Conservation (phyloP, 345 rosid species). For the Populus pruinosa region DNA sequence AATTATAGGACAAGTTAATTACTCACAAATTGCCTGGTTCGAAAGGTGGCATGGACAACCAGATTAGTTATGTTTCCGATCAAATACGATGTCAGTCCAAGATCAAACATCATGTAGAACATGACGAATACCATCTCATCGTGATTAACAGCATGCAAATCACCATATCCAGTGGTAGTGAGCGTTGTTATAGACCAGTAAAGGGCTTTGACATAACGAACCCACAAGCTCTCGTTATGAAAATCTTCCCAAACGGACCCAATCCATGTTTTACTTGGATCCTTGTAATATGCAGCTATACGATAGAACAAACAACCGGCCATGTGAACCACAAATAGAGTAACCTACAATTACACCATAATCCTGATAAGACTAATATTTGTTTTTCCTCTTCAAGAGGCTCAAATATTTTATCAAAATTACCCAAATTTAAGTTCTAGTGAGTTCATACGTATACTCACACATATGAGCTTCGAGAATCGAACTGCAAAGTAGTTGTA, state of each 20-base stretch:
- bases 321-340: constrained; percentile 68
- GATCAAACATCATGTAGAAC: constrained; percentile 62
- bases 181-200: constrained; percentile 88
- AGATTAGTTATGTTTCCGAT: constrained; percentile 89
- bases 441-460: constrained; percentile 34
- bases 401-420: neutral
- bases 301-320: constrained; percentile 72
- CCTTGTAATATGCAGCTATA: constrained; percentile 42
- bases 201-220: constrained; percentile 58
- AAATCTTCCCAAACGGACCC: constrained; percentile 44
- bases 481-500: constrained; percentile 70
- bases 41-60: constrained; percentile 73
- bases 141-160: constrained; percentile 64
- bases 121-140: constrained; percentile 61
- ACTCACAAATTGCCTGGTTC: constrained; percentile 87
- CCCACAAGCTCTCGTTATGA: constrained; percentile 17
- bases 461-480: constrained; percentile 59
- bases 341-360: constrained; percentile 43
- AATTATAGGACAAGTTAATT: neutral
- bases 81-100: constrained; percentile 68
- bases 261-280: constrained; percentile 61
- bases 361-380: neutral
- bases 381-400: neutral
- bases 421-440: neutral
- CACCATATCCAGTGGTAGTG: constrained; percentile 84